These are phyloP conservation scores for Eucalyptus decipiens DNA, from an alignment of 345 rosid species.

Conservation along the genomic window DNA sequence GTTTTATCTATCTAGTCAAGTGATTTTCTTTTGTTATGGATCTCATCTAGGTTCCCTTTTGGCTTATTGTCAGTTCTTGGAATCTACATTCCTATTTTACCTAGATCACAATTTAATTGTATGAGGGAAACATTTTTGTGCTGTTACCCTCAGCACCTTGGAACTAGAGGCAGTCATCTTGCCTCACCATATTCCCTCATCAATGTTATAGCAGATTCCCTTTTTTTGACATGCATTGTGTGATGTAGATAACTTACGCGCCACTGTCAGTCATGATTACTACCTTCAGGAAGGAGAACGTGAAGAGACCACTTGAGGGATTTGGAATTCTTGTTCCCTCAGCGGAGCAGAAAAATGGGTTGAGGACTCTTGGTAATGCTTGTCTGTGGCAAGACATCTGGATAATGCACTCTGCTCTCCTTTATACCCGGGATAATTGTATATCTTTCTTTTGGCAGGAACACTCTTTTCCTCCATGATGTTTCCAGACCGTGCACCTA, in stretches of 20 bases:
- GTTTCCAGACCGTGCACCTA: constrained; percentile 93
- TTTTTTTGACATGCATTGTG: background rate
- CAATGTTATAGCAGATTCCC: background rate
- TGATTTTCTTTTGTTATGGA: background rate
- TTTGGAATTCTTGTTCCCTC: constrained; percentile 96
- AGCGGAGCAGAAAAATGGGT: constrained; percentile 71
- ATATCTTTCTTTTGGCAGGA: constrained; percentile 21
- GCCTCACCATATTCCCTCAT: background rate
- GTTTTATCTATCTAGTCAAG: background rate
- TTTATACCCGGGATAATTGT: background rate
- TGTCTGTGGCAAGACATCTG: background rate
- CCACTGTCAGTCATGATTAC: constrained; percentile 81
- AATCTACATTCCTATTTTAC: background rate
- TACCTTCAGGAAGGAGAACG: constrained; percentile 75
- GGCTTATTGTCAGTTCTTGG: background rate
- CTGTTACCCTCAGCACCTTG: background rate
- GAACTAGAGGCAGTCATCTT: background rate
- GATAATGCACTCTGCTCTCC: background rate
- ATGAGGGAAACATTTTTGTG: background rate
- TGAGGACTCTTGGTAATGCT: constrained; percentile 70
- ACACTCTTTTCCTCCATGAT: constrained; percentile 92
- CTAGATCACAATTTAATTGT: background rate
- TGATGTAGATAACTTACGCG: constrained; percentile 56
- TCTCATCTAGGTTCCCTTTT: background rate
- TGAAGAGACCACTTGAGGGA: constrained; percentile 84